Conservation (phyloP, 805 yeast genomes). For the Naumovozyma dairenensis region DNA sequence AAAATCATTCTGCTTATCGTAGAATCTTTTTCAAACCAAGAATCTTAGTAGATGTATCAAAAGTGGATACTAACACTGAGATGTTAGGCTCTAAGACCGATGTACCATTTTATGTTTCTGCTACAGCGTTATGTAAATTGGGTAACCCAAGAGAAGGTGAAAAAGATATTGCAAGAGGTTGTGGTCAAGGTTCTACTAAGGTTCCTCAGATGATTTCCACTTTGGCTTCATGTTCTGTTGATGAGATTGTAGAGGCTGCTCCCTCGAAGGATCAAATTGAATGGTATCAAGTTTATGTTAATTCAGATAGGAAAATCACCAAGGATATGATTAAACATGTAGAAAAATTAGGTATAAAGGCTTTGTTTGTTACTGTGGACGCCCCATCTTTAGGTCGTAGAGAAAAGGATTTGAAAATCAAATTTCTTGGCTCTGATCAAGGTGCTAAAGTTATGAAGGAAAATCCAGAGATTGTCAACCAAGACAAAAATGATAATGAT, state of each 20-base stretch:
- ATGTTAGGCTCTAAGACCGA: constrained; percentile 63
- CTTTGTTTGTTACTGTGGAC: constrained; percentile 81
- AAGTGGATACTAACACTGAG: constrained; percentile 57
- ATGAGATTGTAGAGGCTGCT: constrained; percentile 71
- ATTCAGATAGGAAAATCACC: constrained; percentile 60
- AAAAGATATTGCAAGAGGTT: constrained; percentile 69
- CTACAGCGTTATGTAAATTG: constrained; percentile 84
- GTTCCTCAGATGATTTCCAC: constrained; percentile 82
- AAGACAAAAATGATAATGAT: constrained; percentile 36
- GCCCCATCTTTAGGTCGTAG: constrained; percentile 88
- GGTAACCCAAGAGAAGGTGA: constrained; percentile 89
- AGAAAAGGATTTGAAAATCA: constrained; percentile 74
- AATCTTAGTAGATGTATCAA: constrained; percentile 69
- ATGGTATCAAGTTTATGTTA: constrained; percentile 85
- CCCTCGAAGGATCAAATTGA: constrained; percentile 53
- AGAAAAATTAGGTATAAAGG: constrained; percentile 64
- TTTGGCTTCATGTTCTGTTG: constrained; percentile 77
- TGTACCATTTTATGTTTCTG: constrained; percentile 82
- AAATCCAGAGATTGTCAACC: constrained; percentile 35
- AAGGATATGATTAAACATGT: constrained; percentile 54
- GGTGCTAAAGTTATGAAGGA: constrained; percentile 35
- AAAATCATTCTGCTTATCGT: constrained; percentile 84
- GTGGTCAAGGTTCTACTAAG: constrained; percentile 56
- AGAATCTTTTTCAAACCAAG: constrained; percentile 81
- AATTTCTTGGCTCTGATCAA: constrained; percentile 34